A percentile compares a stretch with the other conserved stretches of the same genome.
Evolutionary conservation across 2,329 filamentous ascomycete genomes (phyloP).

Genomic region (Cytospora schulzeri): DNA sequence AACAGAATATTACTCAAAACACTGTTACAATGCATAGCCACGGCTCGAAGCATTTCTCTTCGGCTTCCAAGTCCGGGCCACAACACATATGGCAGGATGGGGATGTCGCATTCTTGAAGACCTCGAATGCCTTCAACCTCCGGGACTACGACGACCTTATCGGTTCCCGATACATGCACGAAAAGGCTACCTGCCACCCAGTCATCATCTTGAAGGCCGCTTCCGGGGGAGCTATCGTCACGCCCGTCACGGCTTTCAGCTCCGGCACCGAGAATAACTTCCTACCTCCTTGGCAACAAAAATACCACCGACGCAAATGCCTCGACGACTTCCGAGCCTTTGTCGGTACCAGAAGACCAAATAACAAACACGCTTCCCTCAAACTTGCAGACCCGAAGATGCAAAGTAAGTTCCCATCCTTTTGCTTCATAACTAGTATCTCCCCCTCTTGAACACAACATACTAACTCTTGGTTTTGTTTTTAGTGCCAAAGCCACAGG

Average conservation of each 20-base stretch:
- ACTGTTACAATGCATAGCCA: not conserved
- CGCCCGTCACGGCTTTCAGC: constrained; percentile 39
- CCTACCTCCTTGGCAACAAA: constrained; percentile 38
- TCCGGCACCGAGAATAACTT: constrained; percentile 31
- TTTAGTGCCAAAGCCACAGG: constrained; percentile 30
- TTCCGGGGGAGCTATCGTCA: constrained; percentile 32
- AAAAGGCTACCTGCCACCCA: constrained; percentile 36
- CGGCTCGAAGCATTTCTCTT: not conserved
- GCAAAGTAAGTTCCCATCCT: not conserved
- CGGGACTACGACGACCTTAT: constrained; percentile 30
- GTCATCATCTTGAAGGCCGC: constrained; percentile 37
- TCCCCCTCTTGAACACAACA: too few relatives aligned
- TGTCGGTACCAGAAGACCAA: constrained; percentile 32
- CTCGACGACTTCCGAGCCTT: constrained; percentile 38
- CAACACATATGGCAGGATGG: constrained; percentile 29
- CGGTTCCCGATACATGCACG: constrained; percentile 27
- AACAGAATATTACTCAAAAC: not conserved
- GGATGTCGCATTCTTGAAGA: constrained; percentile 38
- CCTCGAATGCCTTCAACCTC: constrained; percentile 21
- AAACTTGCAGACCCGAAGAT: constrained; percentile 30
- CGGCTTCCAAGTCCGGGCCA: not conserved
- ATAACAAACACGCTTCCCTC: constrained; percentile 28
- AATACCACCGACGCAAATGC: constrained; percentile 31
- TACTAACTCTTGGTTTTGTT: too few relatives aligned
- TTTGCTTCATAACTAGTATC: too few relatives aligned